phyloP scores from a whole-genome alignment of 331 rosid genomes.

The Malus hybrid region DNA sequence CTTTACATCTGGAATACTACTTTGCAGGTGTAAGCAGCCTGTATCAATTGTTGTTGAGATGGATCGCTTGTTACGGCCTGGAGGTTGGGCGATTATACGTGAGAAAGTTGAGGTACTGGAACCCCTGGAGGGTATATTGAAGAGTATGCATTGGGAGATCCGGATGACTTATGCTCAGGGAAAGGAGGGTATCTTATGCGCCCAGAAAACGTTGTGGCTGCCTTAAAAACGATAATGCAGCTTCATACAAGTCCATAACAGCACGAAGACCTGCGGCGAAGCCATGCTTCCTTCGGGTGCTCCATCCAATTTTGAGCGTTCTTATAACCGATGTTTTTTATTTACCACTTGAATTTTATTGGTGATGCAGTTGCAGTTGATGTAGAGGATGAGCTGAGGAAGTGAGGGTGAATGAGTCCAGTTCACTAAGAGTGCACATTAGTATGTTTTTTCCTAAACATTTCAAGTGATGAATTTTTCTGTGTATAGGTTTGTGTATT shows the following conservation, averaged over 20 bases:
- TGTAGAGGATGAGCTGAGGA: background rate
- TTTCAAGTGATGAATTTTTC: background rate
- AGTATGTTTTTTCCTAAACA: background rate
- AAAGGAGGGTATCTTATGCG: conserved; percentile 80
- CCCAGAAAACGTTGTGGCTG: conserved; percentile 77
- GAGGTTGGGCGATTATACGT: conserved; percentile 84
- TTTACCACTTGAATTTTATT: background rate
- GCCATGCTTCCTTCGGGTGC: background rate
- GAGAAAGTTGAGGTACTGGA: conserved; percentile 75
- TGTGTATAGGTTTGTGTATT: background rate
- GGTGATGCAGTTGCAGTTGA: background rate
- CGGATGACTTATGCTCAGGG: conserved; percentile 64
- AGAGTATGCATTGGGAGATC: conserved; percentile 72
- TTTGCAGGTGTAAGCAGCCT: conserved; percentile 81
- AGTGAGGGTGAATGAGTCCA: background rate
- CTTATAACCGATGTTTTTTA: background rate
- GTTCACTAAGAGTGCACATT: background rate
- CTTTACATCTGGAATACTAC: background rate
- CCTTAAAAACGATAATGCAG: conserved; percentile 29
- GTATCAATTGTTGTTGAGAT: conserved; percentile 78
- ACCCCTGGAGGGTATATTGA: conserved; percentile 65
- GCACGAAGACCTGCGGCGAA: background rate
- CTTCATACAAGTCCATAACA: background rate
- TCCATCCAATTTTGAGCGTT: background rate
- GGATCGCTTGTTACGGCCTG: conserved; percentile 85